Percentiles rank a stretch among this genome's conserved stretches.
phyloP scores from a whole-genome alignment of 208 protist genomes.

The Trypanosoma cruzi region DNA sequence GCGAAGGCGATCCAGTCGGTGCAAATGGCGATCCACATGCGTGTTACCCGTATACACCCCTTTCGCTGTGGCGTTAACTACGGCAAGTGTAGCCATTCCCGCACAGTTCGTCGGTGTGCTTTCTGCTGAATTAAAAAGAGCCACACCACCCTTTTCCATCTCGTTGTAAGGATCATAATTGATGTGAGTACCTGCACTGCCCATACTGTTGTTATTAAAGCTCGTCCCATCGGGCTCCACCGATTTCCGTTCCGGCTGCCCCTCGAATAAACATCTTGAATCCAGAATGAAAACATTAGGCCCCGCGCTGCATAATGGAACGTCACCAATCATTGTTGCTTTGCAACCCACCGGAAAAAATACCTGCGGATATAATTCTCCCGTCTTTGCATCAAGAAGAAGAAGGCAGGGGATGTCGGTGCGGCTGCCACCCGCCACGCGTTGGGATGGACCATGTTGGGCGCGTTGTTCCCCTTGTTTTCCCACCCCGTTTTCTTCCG shows the following conservation, averaged over 20 bases:
- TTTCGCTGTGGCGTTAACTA: neutral
- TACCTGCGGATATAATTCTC: slow-evolving; percentile 69
- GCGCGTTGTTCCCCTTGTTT: neutral
- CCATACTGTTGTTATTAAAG: slow-evolving; percentile 22
- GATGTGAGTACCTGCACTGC: slow-evolving; percentile 6
- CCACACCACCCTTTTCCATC: slow-evolving; percentile 7
- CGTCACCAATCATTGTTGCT: slow-evolving; percentile 35
- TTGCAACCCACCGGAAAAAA: slow-evolving; percentile 43
- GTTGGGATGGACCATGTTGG: slow-evolving; percentile 7
- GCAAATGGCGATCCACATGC: slow-evolving; percentile 13
- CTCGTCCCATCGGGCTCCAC: neutral
- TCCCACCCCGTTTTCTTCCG: neutral
- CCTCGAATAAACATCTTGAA: slow-evolving; percentile 6
- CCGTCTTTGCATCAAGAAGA: slow-evolving; percentile 53
- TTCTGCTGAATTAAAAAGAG: neutral
- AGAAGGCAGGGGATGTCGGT: slow-evolving; percentile 50
- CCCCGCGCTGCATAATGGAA: slow-evolving; percentile 43
- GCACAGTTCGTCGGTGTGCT: neutral
- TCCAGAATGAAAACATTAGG: slow-evolving; percentile 56
- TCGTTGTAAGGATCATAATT: slow-evolving; percentile 29
- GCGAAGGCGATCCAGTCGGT: slow-evolving; percentile 32
- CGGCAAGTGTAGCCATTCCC: neutral
- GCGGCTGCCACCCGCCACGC: slow-evolving; percentile 34
- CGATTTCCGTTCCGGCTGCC: neutral
- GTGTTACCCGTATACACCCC: neutral